Base-by-base conservation (phyloP, 2,329 filamentous ascomycete genomes). In the Diaporthe vexans region DNA sequence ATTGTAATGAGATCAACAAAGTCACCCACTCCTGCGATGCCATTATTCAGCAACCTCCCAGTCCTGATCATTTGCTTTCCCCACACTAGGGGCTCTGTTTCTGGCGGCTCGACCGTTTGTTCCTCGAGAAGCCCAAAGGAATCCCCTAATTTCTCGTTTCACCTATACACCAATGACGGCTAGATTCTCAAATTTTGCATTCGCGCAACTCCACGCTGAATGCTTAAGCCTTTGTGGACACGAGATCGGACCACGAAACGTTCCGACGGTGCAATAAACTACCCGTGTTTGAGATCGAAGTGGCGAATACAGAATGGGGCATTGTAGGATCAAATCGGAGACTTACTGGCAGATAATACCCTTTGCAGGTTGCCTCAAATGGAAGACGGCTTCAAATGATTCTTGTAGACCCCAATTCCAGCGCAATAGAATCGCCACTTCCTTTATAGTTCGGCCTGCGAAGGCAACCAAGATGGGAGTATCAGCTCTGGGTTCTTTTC, bases 61-160 rank as follows among this genome's bases (percentile, higher is more conserved):
- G 63, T 67, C 63, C 21, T 67, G 63, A 37, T 67, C 63, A 67
- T 67, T 67, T 67, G 63, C 63, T 52, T 48, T 67, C 63, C 24
- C 63, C 46, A 67, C 63, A 52, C 21, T 19, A 67, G 33, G 63
- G 48, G 63, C 26, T 67, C 37, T 19, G 63, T 26, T 37, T 37
- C 46, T 67, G 21, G 11, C 40, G 29, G 13, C 24, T 67, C 15
- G n/a, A 21, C 46, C 21, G n/a, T 37, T 13, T 67, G 46, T 51
- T 51, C 52, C 29, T 37, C 46, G 21, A 8, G 1, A 10, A 11
- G 8, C 21, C 46, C 26, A 21, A 13, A 37, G 15, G 17, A 9
- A 40, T 52, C 17, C 46, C 63, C 52, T 37, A 37, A 24, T 67
- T 52, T 15, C 10, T 26, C 29, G 63, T 67, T 52, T 67, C 63